Evolutionary conservation across 2,329 filamentous ascomycete genomes (phyloP), one percentile per base, ranked within the genome.

Genomic region (Podosphaera leucotricha): DNA sequence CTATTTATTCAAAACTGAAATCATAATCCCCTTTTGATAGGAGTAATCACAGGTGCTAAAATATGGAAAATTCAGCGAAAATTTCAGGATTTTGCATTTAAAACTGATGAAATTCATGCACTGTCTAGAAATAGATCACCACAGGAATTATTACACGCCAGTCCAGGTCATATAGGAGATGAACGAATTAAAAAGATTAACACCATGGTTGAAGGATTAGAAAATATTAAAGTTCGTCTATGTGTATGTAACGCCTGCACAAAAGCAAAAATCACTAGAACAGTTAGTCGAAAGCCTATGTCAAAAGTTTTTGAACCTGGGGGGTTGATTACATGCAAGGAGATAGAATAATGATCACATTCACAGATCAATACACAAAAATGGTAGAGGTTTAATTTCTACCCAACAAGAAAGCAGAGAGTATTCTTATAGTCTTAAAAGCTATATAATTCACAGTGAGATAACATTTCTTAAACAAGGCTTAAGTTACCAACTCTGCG

Each of bases 201-300:
- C 15, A 24, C 6, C 15, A 24, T 40, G 38, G 38, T 40, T 13
- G 7, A 40, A 4, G 38, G 38, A 40, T 24, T 40, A 21, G 15
- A 24, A 10, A 18, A 21, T n/a, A n/a, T 40, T 13, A 38, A 38
- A 38, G n/a, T 40, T 40, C 38, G 38, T 13, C 38, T 18, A 40
- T 40, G 19, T 13, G 13, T 24, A 8, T 40, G 38, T 40, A 40
- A 40, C 13, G 21, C 18, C 7, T 40, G 20, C 19, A 22, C 19
- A 19, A 40, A 40, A 40, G 38, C 38, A 24, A 40, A 40, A 24
- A 40, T 40, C 15, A 40, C 38, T n/a, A 38, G 19, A 38, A 40
- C 38, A 3, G 38, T 40, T 24, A 40, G 38, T 22, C 38, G 38
- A 22, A 40, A 40, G 20, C 38, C 20, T 7, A 40, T 40, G 38